Percentiles rank a stretch among this genome's conserved stretches.
These are phyloP conservation scores for Stagonosporopsis vannaccii DNA, from an alignment of 2,329 filamentous ascomycete species.

Conservation along the genomic window DNA sequence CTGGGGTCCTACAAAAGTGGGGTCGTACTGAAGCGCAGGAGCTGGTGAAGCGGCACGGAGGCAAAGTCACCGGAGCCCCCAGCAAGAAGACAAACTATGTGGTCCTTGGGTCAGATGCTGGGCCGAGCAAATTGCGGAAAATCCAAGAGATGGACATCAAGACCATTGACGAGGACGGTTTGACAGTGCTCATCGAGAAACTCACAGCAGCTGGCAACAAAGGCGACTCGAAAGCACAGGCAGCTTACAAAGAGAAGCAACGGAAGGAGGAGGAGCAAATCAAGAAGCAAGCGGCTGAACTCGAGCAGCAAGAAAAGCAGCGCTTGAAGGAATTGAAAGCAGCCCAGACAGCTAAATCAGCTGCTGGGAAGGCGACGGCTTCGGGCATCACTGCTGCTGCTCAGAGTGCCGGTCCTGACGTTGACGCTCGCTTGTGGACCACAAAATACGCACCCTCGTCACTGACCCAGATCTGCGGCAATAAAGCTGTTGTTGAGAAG, in stretches of 20 bases:
- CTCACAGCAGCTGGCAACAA: conserved; percentile 78
- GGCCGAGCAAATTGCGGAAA: conserved; percentile 89
- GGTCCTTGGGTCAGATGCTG: conserved; percentile 88
- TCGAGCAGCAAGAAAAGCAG: conserved; percentile 87
- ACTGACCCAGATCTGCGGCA: conserved; percentile 90
- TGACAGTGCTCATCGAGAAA: conserved; percentile 82
- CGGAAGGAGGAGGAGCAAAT: conserved; percentile 85
- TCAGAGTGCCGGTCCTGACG: conserved; percentile 27
- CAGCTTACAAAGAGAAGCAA: conserved; percentile 83
- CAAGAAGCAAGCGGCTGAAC: conserved; percentile 78
- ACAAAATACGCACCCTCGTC: conserved; percentile 91
- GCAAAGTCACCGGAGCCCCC: conserved; percentile 83
- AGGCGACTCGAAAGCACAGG: conserved; percentile 85
- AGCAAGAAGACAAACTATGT: conserved; percentile 96
- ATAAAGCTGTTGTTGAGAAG: conserved; percentile 88
- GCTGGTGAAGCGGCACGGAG: conserved; percentile 91
- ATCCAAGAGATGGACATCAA: conserved; percentile 82
- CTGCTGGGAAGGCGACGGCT: conserved; percentile 49
- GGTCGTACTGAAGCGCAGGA: conserved; percentile 84
- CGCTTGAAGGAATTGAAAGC: conserved; percentile 62
- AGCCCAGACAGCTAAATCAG: conserved; percentile 29
- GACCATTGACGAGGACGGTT: conserved; percentile 91
- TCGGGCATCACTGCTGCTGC: conserved; percentile 34
- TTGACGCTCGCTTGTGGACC: conserved; percentile 73
- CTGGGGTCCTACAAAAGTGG: conserved; percentile 81